Evolutionary conservation across 495 filamentous ascomycete genomes (phyloP), one percentile per base, ranked within the genome.

Genomic region (Geoglossum glabrum): DNA sequence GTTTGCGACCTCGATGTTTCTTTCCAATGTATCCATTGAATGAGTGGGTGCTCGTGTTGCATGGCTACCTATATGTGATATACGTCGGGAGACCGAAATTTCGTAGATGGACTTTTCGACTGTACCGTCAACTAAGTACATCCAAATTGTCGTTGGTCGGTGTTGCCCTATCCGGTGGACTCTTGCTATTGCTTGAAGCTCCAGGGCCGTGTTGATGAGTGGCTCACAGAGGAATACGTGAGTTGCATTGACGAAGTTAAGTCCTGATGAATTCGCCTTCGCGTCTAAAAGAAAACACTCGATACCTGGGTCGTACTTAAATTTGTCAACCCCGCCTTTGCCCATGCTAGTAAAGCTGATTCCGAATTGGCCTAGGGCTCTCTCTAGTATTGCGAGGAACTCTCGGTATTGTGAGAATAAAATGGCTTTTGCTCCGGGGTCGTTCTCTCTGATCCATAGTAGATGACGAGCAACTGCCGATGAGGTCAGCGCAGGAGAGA

Each of bases 211-310:
- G 65, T 96, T 95, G 61, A 96, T 79, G 3, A 96, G 70, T 0
- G 90, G 90, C 67, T 98, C 90, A 67, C 89, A 95, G 8, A 98
- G 72, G 62, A 98, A 90, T 0, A 98, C 88, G 66, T 98, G 86
- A 11, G 82, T 95, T 4, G 90, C 92, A 66, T 90, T 90, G 61
- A 95, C 81, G 4, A 98, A 73, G 61, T 90, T 98, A 28, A 98
- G 70, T 0, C 90, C 90, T 0, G 85, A 86, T 2, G 87, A 84
- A 65, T 95, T 87, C 0, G 88, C 82, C 59, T 86, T 84, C 1
- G 89, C 88, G 64, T 95, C 87, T 46, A 98, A 73, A 7, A 96
- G 74, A 59, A 98, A 92, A 64, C 85, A 88, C 64, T 95, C 87
- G 8, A 84, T 70, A 72, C 76, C 60, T 13, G 40, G 80, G 62